phyloP scores from a whole-genome alignment of 768 basidiomycete species.

The Mycena kentingensis region DNA sequence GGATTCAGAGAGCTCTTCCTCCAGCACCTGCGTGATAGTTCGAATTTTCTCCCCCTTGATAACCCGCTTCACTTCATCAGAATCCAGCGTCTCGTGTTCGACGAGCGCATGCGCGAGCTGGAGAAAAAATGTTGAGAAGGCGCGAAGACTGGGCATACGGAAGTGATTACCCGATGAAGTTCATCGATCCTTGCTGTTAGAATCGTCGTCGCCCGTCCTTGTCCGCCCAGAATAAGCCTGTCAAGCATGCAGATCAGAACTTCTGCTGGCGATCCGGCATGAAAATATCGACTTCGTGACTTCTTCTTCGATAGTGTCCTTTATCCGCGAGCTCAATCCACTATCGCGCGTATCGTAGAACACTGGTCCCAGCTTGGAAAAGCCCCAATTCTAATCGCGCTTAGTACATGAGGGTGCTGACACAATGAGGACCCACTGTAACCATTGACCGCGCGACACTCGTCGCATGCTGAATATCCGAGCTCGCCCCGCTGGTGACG shows the following conservation, averaged over 20 bases:
- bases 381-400: slow-evolving; percentile 65
- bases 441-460: slow-evolving; percentile 84
- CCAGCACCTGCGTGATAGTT: slow-evolving; percentile 63
- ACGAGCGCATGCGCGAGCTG: slow-evolving; percentile 91
- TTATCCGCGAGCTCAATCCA: slow-evolving; percentile 70
- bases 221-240: slow-evolving; percentile 69
- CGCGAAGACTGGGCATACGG: slow-evolving; percentile 8
- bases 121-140: slow-evolving; percentile 15
- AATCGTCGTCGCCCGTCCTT: slow-evolving; percentile 64
- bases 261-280: neutral
- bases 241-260: slow-evolving; percentile 14
- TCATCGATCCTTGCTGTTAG: slow-evolving; percentile 71
- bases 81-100: slow-evolving; percentile 90
- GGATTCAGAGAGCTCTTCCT: slow-evolving; percentile 51
- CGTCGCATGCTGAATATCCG: slow-evolving; percentile 83
- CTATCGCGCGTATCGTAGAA: slow-evolving; percentile 75
- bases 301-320: slow-evolving; percentile 87
- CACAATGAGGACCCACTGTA: slow-evolving; percentile 54
- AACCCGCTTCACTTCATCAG: slow-evolving; percentile 84
- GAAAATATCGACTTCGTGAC: slow-evolving; percentile 64
- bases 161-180: slow-evolving; percentile 63
- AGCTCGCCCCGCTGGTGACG: slow-evolving; percentile 89
- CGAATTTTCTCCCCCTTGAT: slow-evolving; percentile 83
- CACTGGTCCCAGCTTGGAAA: slow-evolving; percentile 84
- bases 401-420: slow-evolving; percentile 2